Evolutionary conservation across 176 grass and related monocot genomes (phyloP).

Genomic region (Hsuehochloa calcarea): DNA sequence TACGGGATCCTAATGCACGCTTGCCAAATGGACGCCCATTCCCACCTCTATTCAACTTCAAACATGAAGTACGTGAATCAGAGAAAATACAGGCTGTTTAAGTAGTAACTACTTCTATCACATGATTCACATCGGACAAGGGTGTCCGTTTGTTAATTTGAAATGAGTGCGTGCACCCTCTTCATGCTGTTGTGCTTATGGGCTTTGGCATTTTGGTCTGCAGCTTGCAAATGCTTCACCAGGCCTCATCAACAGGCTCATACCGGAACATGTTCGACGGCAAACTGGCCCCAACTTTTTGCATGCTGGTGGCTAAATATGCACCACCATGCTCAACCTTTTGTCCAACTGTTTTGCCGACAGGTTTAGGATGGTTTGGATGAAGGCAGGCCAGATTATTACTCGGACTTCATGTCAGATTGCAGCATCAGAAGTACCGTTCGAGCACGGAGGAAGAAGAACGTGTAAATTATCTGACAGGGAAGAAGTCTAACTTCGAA

Average conservation of each 20-base stretch:
- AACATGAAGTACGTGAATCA: slow-evolving; percentile 56
- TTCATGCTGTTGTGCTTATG: slow-evolving; percentile 17
- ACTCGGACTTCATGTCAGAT: neutral
- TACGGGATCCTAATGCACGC: slow-evolving; percentile 70
- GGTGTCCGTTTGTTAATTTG: neutral
- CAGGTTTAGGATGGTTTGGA: neutral
- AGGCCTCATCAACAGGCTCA: slow-evolving; percentile 51
- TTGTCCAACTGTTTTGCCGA: neutral
- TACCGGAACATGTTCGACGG: slow-evolving; percentile 56
- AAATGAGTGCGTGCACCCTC: neutral
- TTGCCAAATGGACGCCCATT: slow-evolving; percentile 72
- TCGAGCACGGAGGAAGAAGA: neutral
- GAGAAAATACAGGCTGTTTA: neutral
- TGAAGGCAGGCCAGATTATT: neutral
- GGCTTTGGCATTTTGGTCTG: slow-evolving; percentile 3
- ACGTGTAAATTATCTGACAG: neutral
- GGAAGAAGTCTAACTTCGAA: neutral
- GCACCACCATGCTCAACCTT: neutral
- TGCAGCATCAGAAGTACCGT: neutral
- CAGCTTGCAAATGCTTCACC: slow-evolving; percentile 56
- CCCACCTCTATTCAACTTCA: slow-evolving; percentile 62
- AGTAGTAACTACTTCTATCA: too few species aligned
- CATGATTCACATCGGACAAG: too few species aligned
- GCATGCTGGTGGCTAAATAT: slow-evolving; percentile 28
- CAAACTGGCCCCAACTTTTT: slow-evolving; percentile 47